Evolutionary conservation across 2,329 filamentous ascomycete species (phyloP), one percentile per base, ranked within the genome.

Genomic region (Trichophyton mentagrophytes): DNA sequence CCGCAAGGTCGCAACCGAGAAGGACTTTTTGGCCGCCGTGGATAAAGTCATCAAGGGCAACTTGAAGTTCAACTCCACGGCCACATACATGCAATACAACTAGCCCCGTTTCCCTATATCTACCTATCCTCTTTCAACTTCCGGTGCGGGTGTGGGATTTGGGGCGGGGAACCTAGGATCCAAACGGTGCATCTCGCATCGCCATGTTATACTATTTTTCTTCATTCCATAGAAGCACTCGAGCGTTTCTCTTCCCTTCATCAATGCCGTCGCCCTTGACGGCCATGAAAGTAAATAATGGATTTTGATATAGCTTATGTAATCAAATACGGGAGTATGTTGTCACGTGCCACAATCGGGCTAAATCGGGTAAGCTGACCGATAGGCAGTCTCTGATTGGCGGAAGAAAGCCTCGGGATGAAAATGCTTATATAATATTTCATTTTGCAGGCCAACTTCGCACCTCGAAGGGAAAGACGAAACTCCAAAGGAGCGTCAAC

Each of bases 11-110:
- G 93, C 93, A 0, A 92, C 91, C 1, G 93, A 99, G 81, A 97
- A 99, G 83, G 93, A 99, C 77, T 99, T 99, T 78, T 78, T 99
- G 68, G 91, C 89, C 61, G 92, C 93, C 2, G 93, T 99, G 64
- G 93, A 99, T 81, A 99, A 99, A 85, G 93, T 99, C 65, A 97
- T 97, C 80, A 96, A 96, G 83, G 91, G 89, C 69, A 96, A 97
- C 77, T 80, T 96, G 74, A 99, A 99, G 84, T 99, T 99, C 82
- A 97, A 96, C 84, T 95, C 89, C 62, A 99, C 93, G 62, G 92
- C 93, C 57, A 90, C 89, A 65, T 99, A 99, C 79, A 93, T 93
- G 83, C 93, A 97, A 79, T 99, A 99, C 82, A 99, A 99, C 77
- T 97, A 95, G 73, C 13, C 33, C 1, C 1, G 13, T 25, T n/a